Base-by-base conservation (phyloP, 2,329 filamentous ascomycete species). In the Fusarium sp. region DNA sequence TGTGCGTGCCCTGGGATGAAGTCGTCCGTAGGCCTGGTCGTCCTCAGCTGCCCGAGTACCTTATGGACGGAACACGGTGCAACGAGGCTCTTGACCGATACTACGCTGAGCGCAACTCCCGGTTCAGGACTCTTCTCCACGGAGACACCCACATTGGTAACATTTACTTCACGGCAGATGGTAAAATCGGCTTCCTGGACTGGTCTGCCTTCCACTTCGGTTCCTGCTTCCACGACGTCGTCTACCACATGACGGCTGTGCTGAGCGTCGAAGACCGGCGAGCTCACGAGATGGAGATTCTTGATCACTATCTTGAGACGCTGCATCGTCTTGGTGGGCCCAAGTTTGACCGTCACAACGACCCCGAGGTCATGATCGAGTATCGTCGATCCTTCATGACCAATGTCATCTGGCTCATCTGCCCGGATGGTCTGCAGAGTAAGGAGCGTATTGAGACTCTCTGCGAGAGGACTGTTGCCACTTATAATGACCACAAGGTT, bases 91-190 rank as follows among this genome's bases (percentile, higher is more conserved):
- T 85, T 61, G 80, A 82, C 37, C 79, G 78, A n/a, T 82, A 83
- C 72, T 84, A 79, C 64, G 78, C 78, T 5, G 73, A 78, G 67
- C 81, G 82, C 17, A 84, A 84, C 70, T 82, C 82, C 0, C 73
- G 78, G 7, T 85, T 85, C 67, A 80, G 81, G 15, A 84, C 80
- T n/a, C 73, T 86, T 4, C 69, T 85, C 14, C 85, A 86, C 63
- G 84, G 84, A 12, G 85, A 86, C 61, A 80, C 84, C 12, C 85
- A 86, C 66, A 79, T 84, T 14, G 84, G 84, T 33, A 86, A 86
- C 71, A 80, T 82, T n/a, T 86, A 84, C 74, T 81, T 86, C 54
- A 81, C 81, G 1, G 69, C 78, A 4, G 78, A 81, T 2, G 80
- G 80, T 0, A 57, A 75, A 22, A 82, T 80, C 3, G 79, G 83